Base-by-base conservation (phyloP, 2,329 filamentous ascomycete species). In the Hymenoscyphus scutula region DNA sequence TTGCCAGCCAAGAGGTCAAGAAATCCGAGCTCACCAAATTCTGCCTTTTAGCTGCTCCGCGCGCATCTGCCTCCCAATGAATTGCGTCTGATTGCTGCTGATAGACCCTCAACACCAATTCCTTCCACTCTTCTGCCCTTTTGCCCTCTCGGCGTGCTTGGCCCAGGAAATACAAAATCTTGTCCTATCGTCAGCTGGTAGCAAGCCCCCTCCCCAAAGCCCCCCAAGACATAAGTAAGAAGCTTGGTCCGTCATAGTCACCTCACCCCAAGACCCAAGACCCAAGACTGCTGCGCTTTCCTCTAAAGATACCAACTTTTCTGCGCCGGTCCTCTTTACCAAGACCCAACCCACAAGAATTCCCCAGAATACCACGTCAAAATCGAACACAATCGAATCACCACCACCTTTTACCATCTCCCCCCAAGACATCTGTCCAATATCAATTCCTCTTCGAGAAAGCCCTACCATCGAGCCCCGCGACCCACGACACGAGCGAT, bases 91-190 rank as follows among this genome's bases (percentile, higher is more conserved):
- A 55, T 55, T 19, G 27, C 53, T 29, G 7, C 27, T 34, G 19
- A 55, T 32, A 13, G 53, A 55, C 53, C 53, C 25, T 55, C 32
- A 32, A 32, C 53, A 19, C 11, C 27, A 32, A 30, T 5, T 25
- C n/a, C 53, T 58, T 58, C 56, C 56, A 58, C 56, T 51, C 56
- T 58, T 58, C 51, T 58, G 19, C 32, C 19, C 38, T 25, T n/a
- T 45, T 45, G 38, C 38, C 38, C 41, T 45, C 56, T 58, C 56
- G 56, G 56, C 56, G 56, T 58, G 38, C 56, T 58, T 58, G 56
- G 56, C 25, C 19, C 13, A 8, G 25, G 10, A 23, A 11, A 17
- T 10, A 27, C 13, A 19, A 17, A 6, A 13, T 27, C 41, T 8
- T 10, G 3, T 23, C 11, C 23, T 19, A 23, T 48, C 41, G 6